Percentiles rank a stretch among this genome's conserved stretches.
These are phyloP conservation scores for Ustilago lituana DNA, from an alignment of 1,284 basidiomycete species.

Conservation along the genomic window DNA sequence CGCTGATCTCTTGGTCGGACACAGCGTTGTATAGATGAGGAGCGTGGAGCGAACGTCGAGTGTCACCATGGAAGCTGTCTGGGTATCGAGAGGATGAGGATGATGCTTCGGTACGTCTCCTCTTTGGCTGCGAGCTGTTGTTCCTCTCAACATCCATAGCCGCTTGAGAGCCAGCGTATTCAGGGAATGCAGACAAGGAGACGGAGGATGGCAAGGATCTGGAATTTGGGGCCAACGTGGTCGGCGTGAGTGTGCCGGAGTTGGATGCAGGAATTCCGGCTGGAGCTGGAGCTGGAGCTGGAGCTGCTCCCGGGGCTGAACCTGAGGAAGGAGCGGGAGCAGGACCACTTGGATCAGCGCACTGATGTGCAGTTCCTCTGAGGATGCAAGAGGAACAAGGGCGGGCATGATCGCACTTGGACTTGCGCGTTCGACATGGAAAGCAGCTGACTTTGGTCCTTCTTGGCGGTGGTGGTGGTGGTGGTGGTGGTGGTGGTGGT, in stretches of 20 bases:
- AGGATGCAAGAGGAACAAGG: slow-evolving; percentile 42
- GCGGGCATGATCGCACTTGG: slow-evolving; percentile 38
- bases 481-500: slow-evolving; percentile 9
- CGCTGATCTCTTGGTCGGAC: slow-evolving; percentile 1
- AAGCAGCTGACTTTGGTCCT: slow-evolving; percentile 40
- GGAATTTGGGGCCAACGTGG: not conserved
- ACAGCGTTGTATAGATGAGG: not conserved
- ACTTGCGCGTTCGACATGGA: slow-evolving; percentile 36
- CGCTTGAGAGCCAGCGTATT: not conserved
- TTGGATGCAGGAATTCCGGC: slow-evolving; percentile 2
- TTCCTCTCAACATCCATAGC: not conserved
- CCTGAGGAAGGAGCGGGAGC: not conserved
- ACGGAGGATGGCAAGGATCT: slow-evolving; percentile 3
- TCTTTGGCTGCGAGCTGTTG: slow-evolving; percentile 11
- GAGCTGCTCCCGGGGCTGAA: not conserved
- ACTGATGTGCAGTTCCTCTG: slow-evolving; percentile 24
- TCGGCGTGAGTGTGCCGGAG: slow-evolving; percentile 3
- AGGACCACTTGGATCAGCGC: slow-evolving; percentile 15
- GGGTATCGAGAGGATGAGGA: not conserved
- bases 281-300: not conserved
- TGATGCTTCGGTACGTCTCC: slow-evolving; percentile 6
- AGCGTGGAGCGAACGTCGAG: not conserved
- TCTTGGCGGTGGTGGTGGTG: slow-evolving; percentile 9
- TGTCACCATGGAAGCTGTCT: no score
- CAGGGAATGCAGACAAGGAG: slow-evolving; percentile 12